These are phyloP conservation scores for Torulaspora gathmanii DNA, from an alignment of 805 yeast species.

Conservation along the genomic window DNA sequence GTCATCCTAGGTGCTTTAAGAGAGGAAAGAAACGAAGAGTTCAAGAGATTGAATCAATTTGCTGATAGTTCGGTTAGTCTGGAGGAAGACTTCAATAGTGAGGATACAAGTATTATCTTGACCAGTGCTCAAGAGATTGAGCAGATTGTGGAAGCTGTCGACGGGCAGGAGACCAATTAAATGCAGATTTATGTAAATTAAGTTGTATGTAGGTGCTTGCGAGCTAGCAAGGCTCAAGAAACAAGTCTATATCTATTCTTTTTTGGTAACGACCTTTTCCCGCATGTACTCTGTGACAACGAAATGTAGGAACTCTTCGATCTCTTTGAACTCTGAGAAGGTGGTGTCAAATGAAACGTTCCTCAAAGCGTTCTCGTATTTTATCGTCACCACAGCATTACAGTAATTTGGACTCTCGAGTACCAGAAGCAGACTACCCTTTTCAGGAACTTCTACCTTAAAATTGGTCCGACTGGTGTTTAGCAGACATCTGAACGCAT, in stretches of 20 bases:
- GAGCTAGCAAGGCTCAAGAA: background rate
- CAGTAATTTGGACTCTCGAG: slow-evolving; percentile 34
- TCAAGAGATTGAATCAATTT: slow-evolving; percentile 35
- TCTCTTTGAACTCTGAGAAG: slow-evolving; percentile 34
- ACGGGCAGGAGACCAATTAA: background rate
- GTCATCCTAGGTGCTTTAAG: slow-evolving; percentile 56
- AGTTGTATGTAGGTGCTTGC: background rate
- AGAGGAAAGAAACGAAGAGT: slow-evolving; percentile 55
- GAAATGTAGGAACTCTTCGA: slow-evolving; percentile 35
- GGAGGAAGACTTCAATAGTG: slow-evolving; percentile 8
- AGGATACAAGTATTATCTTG: slow-evolving; percentile 5
- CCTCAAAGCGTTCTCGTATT: slow-evolving; percentile 12
- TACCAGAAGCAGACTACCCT: slow-evolving; percentile 16
- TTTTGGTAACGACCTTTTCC: slow-evolving; percentile 4
- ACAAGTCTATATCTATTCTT: slow-evolving; percentile 1
- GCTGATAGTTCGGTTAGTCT: slow-evolving; percentile 8
- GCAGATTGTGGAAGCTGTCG: slow-evolving; percentile 4
- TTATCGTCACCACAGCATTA: slow-evolving; percentile 27
- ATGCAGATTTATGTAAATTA: background rate
- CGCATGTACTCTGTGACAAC: slow-evolving; percentile 29
- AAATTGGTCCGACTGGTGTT: slow-evolving; percentile 24
- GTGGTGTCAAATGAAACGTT: slow-evolving; percentile 23
- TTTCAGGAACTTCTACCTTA: slow-evolving; percentile 12
- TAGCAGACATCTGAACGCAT: slow-evolving; percentile 22
- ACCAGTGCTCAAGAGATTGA: slow-evolving; percentile 14